Conservation (phyloP, 139 green algal genomes). For the Ostreobium quekettii region DNA sequence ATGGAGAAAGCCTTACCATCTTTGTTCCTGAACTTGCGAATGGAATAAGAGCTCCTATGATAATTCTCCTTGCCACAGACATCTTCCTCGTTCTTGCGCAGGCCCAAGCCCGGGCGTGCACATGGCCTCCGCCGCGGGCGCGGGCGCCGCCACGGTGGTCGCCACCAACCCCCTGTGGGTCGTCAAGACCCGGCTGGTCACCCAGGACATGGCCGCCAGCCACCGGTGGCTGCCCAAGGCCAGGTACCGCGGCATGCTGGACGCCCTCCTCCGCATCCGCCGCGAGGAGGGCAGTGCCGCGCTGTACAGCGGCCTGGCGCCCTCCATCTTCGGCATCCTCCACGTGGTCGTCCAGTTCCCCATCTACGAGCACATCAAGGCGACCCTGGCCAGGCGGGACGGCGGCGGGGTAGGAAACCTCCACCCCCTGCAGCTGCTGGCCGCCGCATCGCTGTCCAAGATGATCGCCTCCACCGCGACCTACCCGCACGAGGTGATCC, state of each 20-base stretch:
- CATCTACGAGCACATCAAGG: slow-evolving; percentile 86
- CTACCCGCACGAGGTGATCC: slow-evolving; percentile 95
- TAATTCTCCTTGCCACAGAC: not conserved
- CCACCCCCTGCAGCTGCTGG: slow-evolving; percentile 22
- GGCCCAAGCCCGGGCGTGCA: slow-evolving; percentile 40
- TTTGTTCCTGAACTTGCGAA: not conserved
- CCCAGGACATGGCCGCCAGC: slow-evolving; percentile 48
- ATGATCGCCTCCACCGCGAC: slow-evolving; percentile 91
- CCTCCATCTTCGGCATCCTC: slow-evolving; percentile 77
- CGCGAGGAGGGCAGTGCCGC: slow-evolving; percentile 78
- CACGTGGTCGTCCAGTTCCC: slow-evolving; percentile 96
- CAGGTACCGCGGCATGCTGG: slow-evolving; percentile 60
- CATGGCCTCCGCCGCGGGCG: slow-evolving; percentile 71
- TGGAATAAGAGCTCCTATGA: not conserved
- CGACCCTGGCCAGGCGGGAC: slow-evolving; percentile 19
- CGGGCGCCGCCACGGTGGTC: slow-evolving; percentile 70
- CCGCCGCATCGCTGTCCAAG: slow-evolving; percentile 75
- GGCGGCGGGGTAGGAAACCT: not conserved
- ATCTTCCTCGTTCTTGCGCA: not conserved
- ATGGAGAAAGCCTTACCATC: not conserved
- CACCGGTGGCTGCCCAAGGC: slow-evolving; percentile 10
- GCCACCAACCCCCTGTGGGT: slow-evolving; percentile 96
- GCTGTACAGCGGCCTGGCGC: slow-evolving; percentile 85
- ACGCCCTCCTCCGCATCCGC: slow-evolving; percentile 70
- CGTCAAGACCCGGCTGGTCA: slow-evolving; percentile 91